Base-by-base conservation (phyloP, 768 basidiomycete species). In the Termitomyces heimii region DNA sequence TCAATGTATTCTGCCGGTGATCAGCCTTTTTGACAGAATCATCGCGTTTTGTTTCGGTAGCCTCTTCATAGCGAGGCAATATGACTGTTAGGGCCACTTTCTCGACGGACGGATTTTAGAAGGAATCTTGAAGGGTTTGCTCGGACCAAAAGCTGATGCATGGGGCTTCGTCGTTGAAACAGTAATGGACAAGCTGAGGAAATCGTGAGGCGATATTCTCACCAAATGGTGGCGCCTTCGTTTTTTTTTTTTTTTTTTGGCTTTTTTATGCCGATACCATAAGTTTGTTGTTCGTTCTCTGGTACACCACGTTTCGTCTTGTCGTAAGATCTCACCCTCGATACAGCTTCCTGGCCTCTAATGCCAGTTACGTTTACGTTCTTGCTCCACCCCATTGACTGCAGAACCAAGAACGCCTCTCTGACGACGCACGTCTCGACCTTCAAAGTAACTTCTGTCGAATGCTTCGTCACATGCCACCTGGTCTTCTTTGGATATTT, bases 401-500 rank as follows among this genome's bases (percentile, higher is more conserved):
- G 32, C 22, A 28, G 47, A 28, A 32, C 35, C 43, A 24, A 32
- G 42, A 29, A 40, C n/a, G 37, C n/a, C 47, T 31, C 31, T 51
- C 34, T 22, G 48, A 43, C 16, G 31, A 37, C 31, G 13, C 34
- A 37, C 35, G 22, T 47, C 34, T 55, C n/a, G 68, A 72, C 26
- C 26, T 53, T 43, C 26, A 49, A 10, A 49, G 54, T 63, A 61
- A 72, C 70, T 45, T 66, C 63, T 1, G 75, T 67, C 0, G 83
- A 80, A 4, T 91, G 74, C n/a, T 77, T 78, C 26, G 61, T 65
- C 55, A 80, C 77, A 28, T 77, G 77, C 3, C 67, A 71, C 52
- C 68, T 75, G 0, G 82, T 80, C 71, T 85, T 91, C 24, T 85
- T 84, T 0, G 89, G 87, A 60, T 84, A 83, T 70, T 88, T 90